These are phyloP conservation scores for Artomyces pyxidatus DNA, from an alignment of 768 basidiomycete species.

Conservation along the genomic window DNA sequence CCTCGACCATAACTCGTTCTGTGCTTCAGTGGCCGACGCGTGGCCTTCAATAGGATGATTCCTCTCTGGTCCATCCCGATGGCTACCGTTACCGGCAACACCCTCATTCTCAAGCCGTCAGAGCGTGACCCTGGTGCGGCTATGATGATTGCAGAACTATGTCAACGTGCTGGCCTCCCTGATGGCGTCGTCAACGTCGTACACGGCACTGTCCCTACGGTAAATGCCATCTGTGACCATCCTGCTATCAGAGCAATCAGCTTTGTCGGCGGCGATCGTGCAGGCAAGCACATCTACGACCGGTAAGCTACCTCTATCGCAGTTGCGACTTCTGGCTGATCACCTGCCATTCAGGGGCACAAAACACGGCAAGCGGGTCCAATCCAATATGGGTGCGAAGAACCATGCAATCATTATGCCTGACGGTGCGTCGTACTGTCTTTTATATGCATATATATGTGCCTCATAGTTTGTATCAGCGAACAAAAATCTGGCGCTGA, in stretches of 20 bases:
- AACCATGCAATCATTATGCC: constrained; percentile 93
- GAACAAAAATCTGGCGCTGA: constrained; percentile 86
- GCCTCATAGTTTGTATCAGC: constrained; percentile 35
- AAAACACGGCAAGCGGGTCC: constrained; percentile 61
- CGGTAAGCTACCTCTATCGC: constrained; percentile 34
- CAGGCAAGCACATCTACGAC: constrained; percentile 91
- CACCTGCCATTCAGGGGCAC: constrained; percentile 50
- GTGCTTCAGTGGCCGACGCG: too few relatives aligned
- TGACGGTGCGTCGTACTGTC: constrained; percentile 53
- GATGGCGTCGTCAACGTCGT: constrained; percentile 86
- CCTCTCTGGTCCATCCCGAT: constrained; percentile 94
- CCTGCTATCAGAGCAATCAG: constrained; percentile 89
- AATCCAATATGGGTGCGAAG: constrained; percentile 91
- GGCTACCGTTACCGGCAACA: constrained; percentile 87
- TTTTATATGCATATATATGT: neutral
- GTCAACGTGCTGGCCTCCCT: constrained; percentile 80
- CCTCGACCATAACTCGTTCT: too few relatives aligned
- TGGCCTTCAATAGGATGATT: constrained; percentile 62
- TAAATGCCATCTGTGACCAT: constrained; percentile 91
- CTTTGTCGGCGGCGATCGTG: constrained; percentile 91
- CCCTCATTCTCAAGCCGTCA: constrained; percentile 89
- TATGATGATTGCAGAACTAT: constrained; percentile 96
- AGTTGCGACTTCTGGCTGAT: constrained; percentile 4
- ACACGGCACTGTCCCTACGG: constrained; percentile 83
- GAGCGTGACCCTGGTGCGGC: constrained; percentile 96